Conservation (phyloP, 2,329 filamentous ascomycete genomes). For the Alternaria ethzedia region DNA sequence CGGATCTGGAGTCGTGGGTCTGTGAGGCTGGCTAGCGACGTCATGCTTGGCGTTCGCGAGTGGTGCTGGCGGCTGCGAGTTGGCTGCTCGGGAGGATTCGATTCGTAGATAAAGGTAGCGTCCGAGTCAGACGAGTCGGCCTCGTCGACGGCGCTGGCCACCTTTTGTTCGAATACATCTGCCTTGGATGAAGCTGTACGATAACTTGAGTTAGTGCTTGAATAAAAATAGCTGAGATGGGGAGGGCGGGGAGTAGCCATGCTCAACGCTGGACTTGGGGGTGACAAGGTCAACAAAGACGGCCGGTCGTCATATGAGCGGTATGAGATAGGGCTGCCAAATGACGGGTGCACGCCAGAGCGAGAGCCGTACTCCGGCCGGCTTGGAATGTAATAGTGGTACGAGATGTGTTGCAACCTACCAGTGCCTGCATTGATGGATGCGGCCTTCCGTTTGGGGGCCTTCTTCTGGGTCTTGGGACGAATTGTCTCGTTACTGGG, state of each 20-base stretch:
- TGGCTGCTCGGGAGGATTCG: conserved; percentile 75
- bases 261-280: conserved; percentile 37
- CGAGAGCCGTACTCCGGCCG: conserved; percentile 32
- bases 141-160: conserved; percentile 94
- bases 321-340: conserved; percentile 39
- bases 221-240: conserved; percentile 43
- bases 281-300: conserved; percentile 33
- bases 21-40: conserved; percentile 74
- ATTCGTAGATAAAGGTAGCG: conserved; percentile 98
- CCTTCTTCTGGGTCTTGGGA: conserved; percentile 92
- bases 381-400: conserved; percentile 38
- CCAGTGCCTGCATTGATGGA: conserved; percentile 74
- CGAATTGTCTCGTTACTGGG: conserved; percentile 95
- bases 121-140: conserved; percentile 96
- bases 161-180: conserved; percentile 96
- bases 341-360: conserved; percentile 35
- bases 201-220: conserved; percentile 44
- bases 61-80: conserved; percentile 77
- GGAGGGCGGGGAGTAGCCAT: conserved; percentile 29
- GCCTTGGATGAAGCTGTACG: conserved; percentile 85
- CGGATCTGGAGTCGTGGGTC: conserved; percentile 63
- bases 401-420: conserved; percentile 59
- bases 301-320: conserved; percentile 40
- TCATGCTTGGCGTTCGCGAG: conserved; percentile 92
- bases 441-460: conserved; percentile 74